Percentiles rank a stretch among this genome's conserved stretches.
Conservation (phyloP, 495 filamentous ascomycete genomes). For the Tetracladium marchalianum region DNA sequence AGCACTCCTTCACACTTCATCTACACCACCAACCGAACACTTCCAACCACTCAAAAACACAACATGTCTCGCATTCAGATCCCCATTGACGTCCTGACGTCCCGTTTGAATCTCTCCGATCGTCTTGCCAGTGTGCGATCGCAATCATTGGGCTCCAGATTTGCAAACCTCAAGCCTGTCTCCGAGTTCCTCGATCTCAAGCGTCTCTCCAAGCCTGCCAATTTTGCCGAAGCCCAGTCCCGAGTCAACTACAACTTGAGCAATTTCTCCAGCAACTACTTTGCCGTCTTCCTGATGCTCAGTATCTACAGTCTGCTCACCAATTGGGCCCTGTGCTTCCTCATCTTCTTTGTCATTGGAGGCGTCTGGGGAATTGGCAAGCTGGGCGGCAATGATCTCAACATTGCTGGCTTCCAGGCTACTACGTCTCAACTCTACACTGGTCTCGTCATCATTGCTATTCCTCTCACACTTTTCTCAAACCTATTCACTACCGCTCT, state of each 20-base stretch:
- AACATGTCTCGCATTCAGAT: conserved; percentile 83
- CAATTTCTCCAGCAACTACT: conserved; percentile 98
- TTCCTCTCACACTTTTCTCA: conserved; percentile 75
- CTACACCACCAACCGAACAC: neutral
- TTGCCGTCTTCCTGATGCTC: conserved; percentile 84
- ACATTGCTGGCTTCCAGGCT: conserved; percentile 67
- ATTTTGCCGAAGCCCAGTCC: conserved; percentile 85
- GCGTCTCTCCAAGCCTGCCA: conserved; percentile 83
- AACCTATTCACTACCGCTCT: conserved; percentile 72
- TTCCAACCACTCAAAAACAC: neutral
- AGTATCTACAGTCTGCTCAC: conserved; percentile 90
- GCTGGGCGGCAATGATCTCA: conserved; percentile 77
- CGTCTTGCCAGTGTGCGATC: conserved; percentile 67
- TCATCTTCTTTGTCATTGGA: conserved; percentile 73
- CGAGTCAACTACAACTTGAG: conserved; percentile 94
- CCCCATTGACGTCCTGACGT: conserved; percentile 83
- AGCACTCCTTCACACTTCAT: too few relatives aligned
- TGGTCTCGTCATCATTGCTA: conserved; percentile 63
- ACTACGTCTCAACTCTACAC: conserved; percentile 97
- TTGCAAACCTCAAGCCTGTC: conserved; percentile 85
- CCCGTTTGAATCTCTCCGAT: conserved; percentile 69
- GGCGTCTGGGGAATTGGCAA: conserved; percentile 87
- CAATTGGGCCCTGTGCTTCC: conserved; percentile 75
- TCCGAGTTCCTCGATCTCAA: conserved; percentile 94
- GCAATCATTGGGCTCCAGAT: conserved; percentile 67